These are phyloP conservation scores for Geotrichum europaeum DNA, from an alignment of 1,139 yeast species.

Conservation along the genomic window DNA sequence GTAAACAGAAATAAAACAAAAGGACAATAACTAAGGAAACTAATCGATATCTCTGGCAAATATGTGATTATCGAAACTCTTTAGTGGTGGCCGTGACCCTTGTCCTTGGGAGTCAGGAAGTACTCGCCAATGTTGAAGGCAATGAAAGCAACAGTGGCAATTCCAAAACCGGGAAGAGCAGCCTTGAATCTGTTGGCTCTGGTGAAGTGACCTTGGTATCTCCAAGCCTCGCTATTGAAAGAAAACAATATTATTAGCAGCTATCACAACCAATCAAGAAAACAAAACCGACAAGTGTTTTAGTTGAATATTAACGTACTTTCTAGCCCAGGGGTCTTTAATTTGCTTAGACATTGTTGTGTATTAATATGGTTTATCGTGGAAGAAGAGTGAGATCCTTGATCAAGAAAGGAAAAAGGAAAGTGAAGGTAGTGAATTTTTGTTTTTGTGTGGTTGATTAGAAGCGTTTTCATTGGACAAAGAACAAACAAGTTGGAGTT, in stretches of 20 bases:
- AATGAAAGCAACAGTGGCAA: constrained; percentile 72
- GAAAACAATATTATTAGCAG: not conserved
- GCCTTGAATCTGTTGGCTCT: constrained; percentile 64
- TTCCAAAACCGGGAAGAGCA: constrained; percentile 79
- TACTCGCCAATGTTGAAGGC: constrained; percentile 58
- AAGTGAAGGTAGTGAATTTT: not conserved
- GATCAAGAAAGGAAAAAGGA: not conserved
- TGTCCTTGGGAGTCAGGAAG: constrained; percentile 29
- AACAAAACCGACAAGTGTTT: not conserved
- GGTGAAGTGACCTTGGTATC: constrained; percentile 77
- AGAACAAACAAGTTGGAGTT: not conserved
- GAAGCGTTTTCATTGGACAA: not conserved
- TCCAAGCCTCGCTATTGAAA: constrained; percentile 77
- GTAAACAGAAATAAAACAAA: not conserved
- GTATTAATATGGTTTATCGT: not conserved
- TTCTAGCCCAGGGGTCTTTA: constrained; percentile 46
- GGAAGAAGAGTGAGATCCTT: not conserved
- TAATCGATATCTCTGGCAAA: not conserved
- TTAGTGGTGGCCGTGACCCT: not conserved
- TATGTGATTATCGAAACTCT: not conserved
- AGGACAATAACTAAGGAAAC: not conserved
- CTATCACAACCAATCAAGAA: not conserved
- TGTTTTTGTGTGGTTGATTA: not conserved
- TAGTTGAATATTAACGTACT: constrained; percentile 31
- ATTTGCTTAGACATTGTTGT: constrained; percentile 27